phyloP scores from a whole-genome alignment of 2,329 filamentous ascomycete species.

The Aureobasidium sp. region DNA sequence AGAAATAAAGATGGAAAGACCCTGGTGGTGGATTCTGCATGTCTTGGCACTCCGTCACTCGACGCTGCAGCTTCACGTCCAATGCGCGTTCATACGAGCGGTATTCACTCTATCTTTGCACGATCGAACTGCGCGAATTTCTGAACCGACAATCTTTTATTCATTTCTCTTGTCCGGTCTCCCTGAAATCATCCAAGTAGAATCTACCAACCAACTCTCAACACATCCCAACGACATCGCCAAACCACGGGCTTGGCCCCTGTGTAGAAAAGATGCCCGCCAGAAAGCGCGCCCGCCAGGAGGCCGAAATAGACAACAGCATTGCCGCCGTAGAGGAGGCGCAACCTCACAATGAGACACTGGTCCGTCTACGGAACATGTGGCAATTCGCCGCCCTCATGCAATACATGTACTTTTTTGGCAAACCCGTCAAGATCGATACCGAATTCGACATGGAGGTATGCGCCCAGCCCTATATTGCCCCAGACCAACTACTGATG shows the following conservation, averaged over 20 bases:
- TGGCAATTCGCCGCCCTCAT: conserved; percentile 94
- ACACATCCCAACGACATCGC: neutral
- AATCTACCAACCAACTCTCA: neutral
- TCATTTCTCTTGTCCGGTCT: neutral
- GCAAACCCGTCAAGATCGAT: conserved; percentile 80
- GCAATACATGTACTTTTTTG: conserved; percentile 91
- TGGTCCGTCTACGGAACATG: conserved; percentile 72
- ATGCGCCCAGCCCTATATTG: conserved; percentile 26
- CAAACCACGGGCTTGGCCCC: conserved; percentile 9
- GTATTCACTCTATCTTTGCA: neutral
- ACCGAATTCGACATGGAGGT: conserved; percentile 88
- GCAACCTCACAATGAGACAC: conserved; percentile 34
- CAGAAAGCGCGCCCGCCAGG: conserved; percentile 50
- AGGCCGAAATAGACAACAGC: conserved; percentile 38
- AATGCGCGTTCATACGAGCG: neutral
- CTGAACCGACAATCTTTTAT: neutral
- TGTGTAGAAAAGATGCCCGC: conserved; percentile 38
- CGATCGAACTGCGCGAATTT: neutral
- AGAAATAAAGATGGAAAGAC: neutral
- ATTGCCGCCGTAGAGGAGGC: conserved; percentile 12
- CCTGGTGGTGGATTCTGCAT: neutral
- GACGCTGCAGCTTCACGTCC: neutral
- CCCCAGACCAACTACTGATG: conserved; percentile 23
- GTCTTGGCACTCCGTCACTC: neutral
- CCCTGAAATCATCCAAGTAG: no score